Conservation (phyloP, 2,329 filamentous ascomycete genomes). For the Xylariaceae sp. region DNA sequence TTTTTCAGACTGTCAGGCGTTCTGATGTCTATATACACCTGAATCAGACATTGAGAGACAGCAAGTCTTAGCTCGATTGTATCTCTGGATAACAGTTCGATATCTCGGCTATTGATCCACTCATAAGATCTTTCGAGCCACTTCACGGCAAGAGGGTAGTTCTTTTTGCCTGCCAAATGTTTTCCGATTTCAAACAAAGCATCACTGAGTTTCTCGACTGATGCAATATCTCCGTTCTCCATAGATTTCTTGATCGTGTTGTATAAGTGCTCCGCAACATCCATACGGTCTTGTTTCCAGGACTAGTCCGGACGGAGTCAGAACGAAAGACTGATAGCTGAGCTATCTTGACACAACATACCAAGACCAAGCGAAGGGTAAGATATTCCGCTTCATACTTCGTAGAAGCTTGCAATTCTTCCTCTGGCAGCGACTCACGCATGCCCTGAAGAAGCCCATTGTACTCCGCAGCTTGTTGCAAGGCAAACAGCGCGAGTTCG, state of each 20-base stretch:
- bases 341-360: slow-evolving; percentile 37
- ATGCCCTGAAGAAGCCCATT: slow-evolving; percentile 39
- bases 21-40: slow-evolving; percentile 49
- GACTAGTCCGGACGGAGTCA: slow-evolving; percentile 46
- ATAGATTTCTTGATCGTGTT: slow-evolving; percentile 49
- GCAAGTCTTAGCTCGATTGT: slow-evolving; percentile 63
- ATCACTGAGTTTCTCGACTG: slow-evolving; percentile 63
- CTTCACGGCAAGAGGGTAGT: slow-evolving; percentile 55
- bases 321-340: slow-evolving; percentile 5
- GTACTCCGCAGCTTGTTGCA: slow-evolving; percentile 64
- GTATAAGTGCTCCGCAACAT: slow-evolving; percentile 78
- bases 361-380: slow-evolving; percentile 64
- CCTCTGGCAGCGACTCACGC: slow-evolving; percentile 25
- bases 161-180: slow-evolving; percentile 49
- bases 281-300: slow-evolving; percentile 70
- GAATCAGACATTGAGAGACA: slow-evolving; percentile 63
- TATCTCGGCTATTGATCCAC: slow-evolving; percentile 53
- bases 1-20: slow-evolving; percentile 44
- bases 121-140: slow-evolving; percentile 73
- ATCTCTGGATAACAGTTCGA: slow-evolving; percentile 56
- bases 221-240: slow-evolving; percentile 42
- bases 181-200: slow-evolving; percentile 72
- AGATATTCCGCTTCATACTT: slow-evolving; percentile 61
- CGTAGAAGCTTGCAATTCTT: slow-evolving; percentile 31
- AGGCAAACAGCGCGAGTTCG: slow-evolving; percentile 55